Percentiles rank a stretch among this genome's conserved stretches.
These are phyloP conservation scores for Petunia secreta DNA, from an alignment of 257 asterid species.

Conservation along the genomic window DNA sequence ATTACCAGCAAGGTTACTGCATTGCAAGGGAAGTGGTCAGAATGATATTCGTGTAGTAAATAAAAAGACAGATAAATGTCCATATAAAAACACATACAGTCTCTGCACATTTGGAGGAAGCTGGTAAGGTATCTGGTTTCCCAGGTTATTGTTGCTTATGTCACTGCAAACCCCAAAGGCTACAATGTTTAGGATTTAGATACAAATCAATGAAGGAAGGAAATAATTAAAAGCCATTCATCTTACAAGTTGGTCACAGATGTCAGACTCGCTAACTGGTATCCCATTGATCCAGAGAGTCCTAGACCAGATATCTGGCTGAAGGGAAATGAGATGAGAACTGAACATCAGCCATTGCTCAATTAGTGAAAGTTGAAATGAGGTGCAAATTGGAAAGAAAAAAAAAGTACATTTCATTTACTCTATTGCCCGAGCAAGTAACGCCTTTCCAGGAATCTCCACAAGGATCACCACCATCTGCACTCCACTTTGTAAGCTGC, in stretches of 20 bases:
- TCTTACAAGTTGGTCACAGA: slow-evolving; percentile 79
- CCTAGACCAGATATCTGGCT: slow-evolving; percentile 66
- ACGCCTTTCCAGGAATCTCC: slow-evolving; percentile 82
- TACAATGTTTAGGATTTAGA: slow-evolving; percentile 14
- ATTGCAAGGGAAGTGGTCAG: slow-evolving; percentile 13
- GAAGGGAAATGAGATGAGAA: slow-evolving; percentile 21
- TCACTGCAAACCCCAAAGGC: slow-evolving; percentile 61
- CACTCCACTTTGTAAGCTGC: slow-evolving; percentile 71
- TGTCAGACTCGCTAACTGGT: slow-evolving; percentile 55
- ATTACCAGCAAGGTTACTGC: slow-evolving; percentile 82
- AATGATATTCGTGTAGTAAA: slow-evolving; percentile 6
- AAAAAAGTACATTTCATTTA: slow-evolving; percentile 81
- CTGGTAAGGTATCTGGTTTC: slow-evolving; percentile 71
- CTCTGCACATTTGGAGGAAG: slow-evolving; percentile 73
- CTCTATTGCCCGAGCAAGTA: slow-evolving; percentile 76
- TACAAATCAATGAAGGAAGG: slow-evolving; percentile 23
- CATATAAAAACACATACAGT: slow-evolving; percentile 55
- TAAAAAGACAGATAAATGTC: background rate
- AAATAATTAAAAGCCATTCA: slow-evolving; percentile 14
- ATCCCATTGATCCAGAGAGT: slow-evolving; percentile 82
- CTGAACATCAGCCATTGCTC: background rate
- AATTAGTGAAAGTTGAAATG: background rate
- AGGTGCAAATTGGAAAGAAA: background rate
- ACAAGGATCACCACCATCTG: slow-evolving; percentile 84
- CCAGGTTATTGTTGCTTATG: slow-evolving; percentile 77